These are phyloP conservation scores for Paraphoma sp. DNA, from an alignment of 2,329 filamentous ascomycete species.

Conservation along the genomic window DNA sequence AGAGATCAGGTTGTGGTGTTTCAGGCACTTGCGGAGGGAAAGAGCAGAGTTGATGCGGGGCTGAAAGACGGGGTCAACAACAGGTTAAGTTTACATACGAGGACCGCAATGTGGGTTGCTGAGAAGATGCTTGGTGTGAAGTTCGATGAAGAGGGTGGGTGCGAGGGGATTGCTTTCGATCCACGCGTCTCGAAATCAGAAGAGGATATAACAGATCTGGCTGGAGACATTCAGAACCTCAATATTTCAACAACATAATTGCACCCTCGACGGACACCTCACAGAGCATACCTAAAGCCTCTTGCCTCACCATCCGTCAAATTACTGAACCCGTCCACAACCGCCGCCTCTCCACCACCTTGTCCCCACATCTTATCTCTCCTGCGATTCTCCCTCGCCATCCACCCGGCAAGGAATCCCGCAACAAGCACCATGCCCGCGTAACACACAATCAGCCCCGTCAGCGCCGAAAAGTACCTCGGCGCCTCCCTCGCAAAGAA, in stretches of 20 bases:
- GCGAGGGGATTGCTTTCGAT: conserved; percentile 45
- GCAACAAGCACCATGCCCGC: conserved; percentile 50
- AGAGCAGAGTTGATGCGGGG: conserved; percentile 43
- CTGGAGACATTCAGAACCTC: conserved; percentile 5
- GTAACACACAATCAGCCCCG: conserved; percentile 53
- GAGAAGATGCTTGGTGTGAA: conserved; percentile 46
- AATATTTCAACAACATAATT: neutral
- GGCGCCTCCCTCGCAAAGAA: conserved; percentile 55
- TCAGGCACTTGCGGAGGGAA: conserved; percentile 60
- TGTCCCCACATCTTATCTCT: conserved; percentile 34
- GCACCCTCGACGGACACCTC: too few species aligned
- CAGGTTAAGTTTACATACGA: conserved; percentile 52
- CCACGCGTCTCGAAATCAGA: neutral
- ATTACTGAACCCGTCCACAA: conserved; percentile 45
- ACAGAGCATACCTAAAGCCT: conserved; percentile 46
- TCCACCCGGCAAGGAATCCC: conserved; percentile 31
- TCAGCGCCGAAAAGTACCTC: conserved; percentile 54
- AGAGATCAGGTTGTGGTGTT: conserved; percentile 67
- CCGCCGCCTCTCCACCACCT: conserved; percentile 38
- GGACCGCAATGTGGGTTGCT: conserved; percentile 56
- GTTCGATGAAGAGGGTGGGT: conserved; percentile 47
- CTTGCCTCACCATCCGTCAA: conserved; percentile 41
- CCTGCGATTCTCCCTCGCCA: conserved; percentile 43
- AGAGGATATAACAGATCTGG: neutral
- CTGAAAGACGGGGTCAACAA: conserved; percentile 16